A percentile compares a stretch with the other conserved stretches of the same genome.
Evolutionary conservation across 2,329 filamentous ascomycete genomes (phyloP).

Genomic region (Paraphoma sp.): DNA sequence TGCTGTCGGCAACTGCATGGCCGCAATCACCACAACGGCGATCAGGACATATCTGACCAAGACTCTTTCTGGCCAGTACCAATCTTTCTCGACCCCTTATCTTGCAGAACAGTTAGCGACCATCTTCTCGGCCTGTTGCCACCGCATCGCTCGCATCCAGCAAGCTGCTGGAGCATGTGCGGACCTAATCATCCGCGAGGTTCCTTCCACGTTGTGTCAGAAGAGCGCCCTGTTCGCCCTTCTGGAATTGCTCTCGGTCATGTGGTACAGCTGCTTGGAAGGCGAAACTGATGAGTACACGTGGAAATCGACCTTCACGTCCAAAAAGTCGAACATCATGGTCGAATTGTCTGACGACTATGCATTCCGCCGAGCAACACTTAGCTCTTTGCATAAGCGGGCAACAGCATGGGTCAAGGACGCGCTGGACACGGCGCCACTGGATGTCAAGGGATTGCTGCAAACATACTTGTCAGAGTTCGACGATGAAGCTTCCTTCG

Average conservation of each 20-base stretch:
- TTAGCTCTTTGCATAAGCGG: constrained; percentile 77
- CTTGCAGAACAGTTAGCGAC: constrained; percentile 85
- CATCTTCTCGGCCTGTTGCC: constrained; percentile 89
- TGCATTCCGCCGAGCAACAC: constrained; percentile 76
- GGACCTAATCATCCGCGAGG: constrained; percentile 81
- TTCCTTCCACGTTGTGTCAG: constrained; percentile 90
- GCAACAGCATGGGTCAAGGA: constrained; percentile 81
- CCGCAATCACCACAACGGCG: constrained; percentile 69
- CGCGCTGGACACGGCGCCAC: constrained; percentile 82
- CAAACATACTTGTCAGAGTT: constrained; percentile 97
- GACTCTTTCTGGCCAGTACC: constrained; percentile 72
- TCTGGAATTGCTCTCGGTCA: constrained; percentile 86
- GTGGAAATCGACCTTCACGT: constrained; percentile 81
- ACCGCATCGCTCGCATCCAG: constrained; percentile 90
- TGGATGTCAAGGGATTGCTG: constrained; percentile 92
- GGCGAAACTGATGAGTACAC: constrained; percentile 93
- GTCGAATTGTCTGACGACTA: constrained; percentile 96
- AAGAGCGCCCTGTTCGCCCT: constrained; percentile 90
- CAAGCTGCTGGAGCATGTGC: constrained; percentile 83
- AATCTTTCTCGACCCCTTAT: constrained; percentile 87
- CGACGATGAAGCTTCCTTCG: constrained; percentile 88
- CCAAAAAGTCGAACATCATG: constrained; percentile 76
- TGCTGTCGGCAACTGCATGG: constrained; percentile 69
- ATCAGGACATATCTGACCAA: constrained; percentile 81
- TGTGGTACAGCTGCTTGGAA: constrained; percentile 95